These are phyloP conservation scores for Chamaecrista fasciculata DNA, from an alignment of 306 rosid species.

Conservation along the genomic window DNA sequence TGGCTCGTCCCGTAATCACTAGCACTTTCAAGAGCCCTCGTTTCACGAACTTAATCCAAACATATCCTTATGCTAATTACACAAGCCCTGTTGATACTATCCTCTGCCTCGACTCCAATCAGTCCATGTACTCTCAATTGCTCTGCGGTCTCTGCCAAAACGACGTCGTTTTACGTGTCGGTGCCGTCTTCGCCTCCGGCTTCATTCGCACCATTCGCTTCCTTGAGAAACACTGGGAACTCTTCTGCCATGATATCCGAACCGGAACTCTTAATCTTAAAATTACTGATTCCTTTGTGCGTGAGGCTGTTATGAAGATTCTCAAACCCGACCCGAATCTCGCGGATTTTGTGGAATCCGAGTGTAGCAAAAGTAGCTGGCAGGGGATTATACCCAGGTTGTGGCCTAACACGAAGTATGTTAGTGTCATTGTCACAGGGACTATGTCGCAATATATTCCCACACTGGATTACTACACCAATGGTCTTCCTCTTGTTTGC, in stretches of 20 bases:
- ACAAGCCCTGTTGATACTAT: constrained; percentile 85
- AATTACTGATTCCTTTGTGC: constrained; percentile 46
- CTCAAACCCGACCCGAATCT: constrained; percentile 55
- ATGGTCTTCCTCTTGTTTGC: constrained; percentile 80
- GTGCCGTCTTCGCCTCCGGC: constrained; percentile 83
- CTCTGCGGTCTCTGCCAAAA: no score
- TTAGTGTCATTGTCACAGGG: constrained; percentile 93
- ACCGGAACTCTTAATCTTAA: constrained; percentile 50
- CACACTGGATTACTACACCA: constrained; percentile 77
- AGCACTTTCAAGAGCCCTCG: constrained; percentile 74
- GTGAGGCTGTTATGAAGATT: constrained; percentile 55
- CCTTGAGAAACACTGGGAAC: constrained; percentile 65
- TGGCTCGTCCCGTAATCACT: constrained; percentile 81
- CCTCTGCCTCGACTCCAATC: constrained; percentile 80
- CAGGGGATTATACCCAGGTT: no score
- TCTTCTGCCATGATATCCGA: constrained; percentile 62
- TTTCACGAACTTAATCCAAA: constrained; percentile 49
- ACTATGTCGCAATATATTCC: no score
- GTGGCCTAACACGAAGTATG: constrained; percentile 89
- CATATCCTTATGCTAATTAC: constrained; percentile 80
- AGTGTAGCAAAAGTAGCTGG: no score
- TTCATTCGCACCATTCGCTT: no score
- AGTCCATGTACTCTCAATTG: no score
- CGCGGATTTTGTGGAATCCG: no score
- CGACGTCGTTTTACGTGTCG: constrained; percentile 64